These are phyloP conservation scores for Wickerhamiella vanderwaltii DNA, from an alignment of 805 yeast species.

Conservation along the genomic window DNA sequence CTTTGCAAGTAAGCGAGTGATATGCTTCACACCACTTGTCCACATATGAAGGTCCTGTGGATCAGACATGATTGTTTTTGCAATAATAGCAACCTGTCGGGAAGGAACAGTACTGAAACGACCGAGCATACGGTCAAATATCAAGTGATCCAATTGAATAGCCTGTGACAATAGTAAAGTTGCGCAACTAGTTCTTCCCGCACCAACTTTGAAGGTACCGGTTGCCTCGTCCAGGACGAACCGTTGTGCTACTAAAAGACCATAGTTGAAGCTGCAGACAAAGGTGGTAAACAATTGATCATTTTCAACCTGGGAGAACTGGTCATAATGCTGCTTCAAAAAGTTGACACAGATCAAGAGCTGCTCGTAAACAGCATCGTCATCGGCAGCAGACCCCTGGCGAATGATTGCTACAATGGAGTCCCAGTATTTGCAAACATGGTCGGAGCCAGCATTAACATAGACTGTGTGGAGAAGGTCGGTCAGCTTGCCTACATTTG, in stretches of 20 bases:
- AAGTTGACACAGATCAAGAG: slow-evolving; percentile 1
- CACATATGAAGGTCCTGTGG: not conserved
- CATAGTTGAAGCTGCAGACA: slow-evolving; percentile 10
- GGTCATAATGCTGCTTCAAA: not conserved
- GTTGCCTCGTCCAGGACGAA: not conserved
- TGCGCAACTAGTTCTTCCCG: slow-evolving; percentile 5
- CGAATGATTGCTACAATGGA: slow-evolving; percentile 6
- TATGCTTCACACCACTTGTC: not conserved
- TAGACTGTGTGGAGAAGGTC: not conserved
- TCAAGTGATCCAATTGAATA: not conserved
- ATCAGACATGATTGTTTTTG: not conserved
- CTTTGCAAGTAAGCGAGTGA: not conserved
- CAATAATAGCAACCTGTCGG: slow-evolving; percentile 6
- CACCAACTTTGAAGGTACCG: not conserved
- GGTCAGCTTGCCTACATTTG: not conserved
- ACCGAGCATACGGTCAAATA: slow-evolving; percentile 1
- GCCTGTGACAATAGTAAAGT: not conserved
- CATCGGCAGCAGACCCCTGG: not conserved
- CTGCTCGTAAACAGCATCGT: not conserved
- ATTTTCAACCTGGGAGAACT: not conserved
- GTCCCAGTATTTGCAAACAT: slow-evolving; percentile 3
- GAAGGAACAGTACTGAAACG: slow-evolving; percentile 1
- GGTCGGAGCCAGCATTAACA: slow-evolving; percentile 1
- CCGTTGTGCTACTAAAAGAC: not conserved
- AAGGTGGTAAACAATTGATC: slow-evolving; percentile 6